A percentile compares a stretch with the other conserved stretches of the same genome.
These are phyloP conservation scores for Thraustochytrium sp. DNA, from an alignment of 352 stramenopile species.

Conservation along the genomic window DNA sequence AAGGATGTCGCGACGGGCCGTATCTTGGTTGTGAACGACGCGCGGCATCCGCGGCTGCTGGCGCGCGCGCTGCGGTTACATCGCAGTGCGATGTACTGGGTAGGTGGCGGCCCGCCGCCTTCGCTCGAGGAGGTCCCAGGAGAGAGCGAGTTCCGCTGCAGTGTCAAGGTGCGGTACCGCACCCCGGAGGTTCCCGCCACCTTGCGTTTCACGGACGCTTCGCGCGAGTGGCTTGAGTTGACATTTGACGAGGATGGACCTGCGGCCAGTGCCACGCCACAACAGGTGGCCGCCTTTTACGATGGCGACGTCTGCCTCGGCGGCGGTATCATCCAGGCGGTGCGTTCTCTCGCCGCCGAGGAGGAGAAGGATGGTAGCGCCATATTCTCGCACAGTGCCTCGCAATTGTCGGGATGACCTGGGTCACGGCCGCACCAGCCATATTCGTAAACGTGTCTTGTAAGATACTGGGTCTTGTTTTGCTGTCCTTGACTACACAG, in stretches of 20 bases:
- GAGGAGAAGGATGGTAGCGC: not conserved
- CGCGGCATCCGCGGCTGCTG: not conserved
- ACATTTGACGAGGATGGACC: not conserved
- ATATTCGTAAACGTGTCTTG: not conserved
- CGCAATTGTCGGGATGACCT: not conserved
- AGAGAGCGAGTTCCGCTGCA: not conserved
- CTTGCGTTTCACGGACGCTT: not conserved
- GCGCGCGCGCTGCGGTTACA: not conserved
- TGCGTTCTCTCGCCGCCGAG: not conserved
- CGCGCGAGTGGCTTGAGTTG: slow-evolving; percentile 14
- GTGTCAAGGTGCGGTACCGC: slow-evolving; percentile 5
- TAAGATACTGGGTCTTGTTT: no score
- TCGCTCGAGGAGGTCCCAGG: not conserved
- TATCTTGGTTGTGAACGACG: not conserved
- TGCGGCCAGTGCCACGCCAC: not conserved
- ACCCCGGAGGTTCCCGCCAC: not conserved
- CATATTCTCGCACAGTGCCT: not conserved
- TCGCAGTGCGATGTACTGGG: not conserved
- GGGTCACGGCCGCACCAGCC: not conserved
- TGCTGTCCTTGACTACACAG: no score
- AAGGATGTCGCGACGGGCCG: not conserved
- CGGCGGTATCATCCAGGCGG: not conserved
- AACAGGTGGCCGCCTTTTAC: slow-evolving; percentile 21
- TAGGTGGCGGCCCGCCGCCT: not conserved
- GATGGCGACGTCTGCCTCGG: slow-evolving; percentile 16